Evolutionary conservation across 768 basidiomycete genomes (phyloP).

Genomic region (Gloeopeniophorella convolvens): DNA sequence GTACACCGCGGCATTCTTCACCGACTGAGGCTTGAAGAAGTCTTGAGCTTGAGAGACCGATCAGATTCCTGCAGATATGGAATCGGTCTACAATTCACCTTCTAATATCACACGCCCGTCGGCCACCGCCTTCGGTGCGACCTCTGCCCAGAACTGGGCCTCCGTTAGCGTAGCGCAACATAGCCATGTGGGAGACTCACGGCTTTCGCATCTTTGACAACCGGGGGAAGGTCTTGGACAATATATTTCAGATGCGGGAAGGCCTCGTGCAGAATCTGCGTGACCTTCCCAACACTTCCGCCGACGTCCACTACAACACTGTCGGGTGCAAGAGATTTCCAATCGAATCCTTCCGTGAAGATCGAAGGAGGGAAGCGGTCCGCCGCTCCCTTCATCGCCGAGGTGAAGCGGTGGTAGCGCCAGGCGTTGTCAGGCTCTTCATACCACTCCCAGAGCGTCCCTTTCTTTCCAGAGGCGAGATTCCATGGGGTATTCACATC

Average conservation of each 20-base stretch:
- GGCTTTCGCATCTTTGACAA: slow-evolving; percentile 5
- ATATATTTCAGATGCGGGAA: slow-evolving; percentile 32
- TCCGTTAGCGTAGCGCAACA: background rate
- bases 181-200: background rate
- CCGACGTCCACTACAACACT: slow-evolving; percentile 36
- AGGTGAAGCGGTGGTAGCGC: slow-evolving; percentile 3
- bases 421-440: slow-evolving; percentile 1
- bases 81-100: background rate
- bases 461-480: background rate
- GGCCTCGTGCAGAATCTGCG: slow-evolving; percentile 29
- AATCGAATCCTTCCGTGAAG: slow-evolving; percentile 25
- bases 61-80: background rate
- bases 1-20: slow-evolving; percentile 23
- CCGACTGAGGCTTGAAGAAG: slow-evolving; percentile 21
- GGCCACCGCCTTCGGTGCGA: background rate
- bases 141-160: slow-evolving; percentile 4
- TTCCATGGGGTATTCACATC: background rate
- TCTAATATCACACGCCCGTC: slow-evolving; percentile 5
- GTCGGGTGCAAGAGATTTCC: slow-evolving; percentile 26
- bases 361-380: background rate
- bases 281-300: slow-evolving; percentile 34
- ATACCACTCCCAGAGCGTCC: slow-evolving; percentile 2
- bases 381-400: slow-evolving; percentile 1
- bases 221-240: slow-evolving; percentile 28
- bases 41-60: background rate